phyloP scores from a whole-genome alignment of 495 filamentous ascomycete species.

The Chaetomium tenue region DNA sequence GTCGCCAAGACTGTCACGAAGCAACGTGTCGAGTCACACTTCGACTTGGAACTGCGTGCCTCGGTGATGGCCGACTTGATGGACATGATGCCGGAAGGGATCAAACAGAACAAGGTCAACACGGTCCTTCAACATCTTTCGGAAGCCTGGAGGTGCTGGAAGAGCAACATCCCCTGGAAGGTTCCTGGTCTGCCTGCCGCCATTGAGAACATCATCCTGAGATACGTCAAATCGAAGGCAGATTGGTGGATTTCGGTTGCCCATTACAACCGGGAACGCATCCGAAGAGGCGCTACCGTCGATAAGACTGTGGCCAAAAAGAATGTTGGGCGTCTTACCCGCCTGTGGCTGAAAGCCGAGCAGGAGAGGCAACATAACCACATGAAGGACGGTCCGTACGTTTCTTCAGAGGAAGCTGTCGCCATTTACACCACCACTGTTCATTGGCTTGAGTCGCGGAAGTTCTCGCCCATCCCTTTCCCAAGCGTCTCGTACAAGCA shows the following conservation, averaged over 20 bases:
- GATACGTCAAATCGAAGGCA: conserved; percentile 98
- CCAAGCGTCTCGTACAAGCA: conserved; percentile 99
- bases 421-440: conserved; percentile 99
- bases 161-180: conserved; percentile 99
- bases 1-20: conserved; percentile 99
- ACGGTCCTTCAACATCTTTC: conserved; percentile 96
- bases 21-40: conserved; percentile 98
- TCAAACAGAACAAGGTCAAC: conserved; percentile 99
- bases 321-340: conserved; percentile 91
- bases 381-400: conserved; percentile 98
- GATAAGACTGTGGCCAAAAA: conserved; percentile 99
- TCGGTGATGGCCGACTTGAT: conserved; percentile 99
- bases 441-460: conserved; percentile 97
- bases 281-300: conserved; percentile 91
- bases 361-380: conserved; percentile 99
- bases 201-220: conserved; percentile 96
- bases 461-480: conserved; percentile 98
- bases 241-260: conserved; percentile 99
- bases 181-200: conserved; percentile 93
- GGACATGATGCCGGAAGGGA: conserved; percentile 99
- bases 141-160: conserved; percentile 99
- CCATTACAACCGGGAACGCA: conserved; percentile 97
- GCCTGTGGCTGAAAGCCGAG: conserved; percentile 97
- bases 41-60: conserved; percentile 94
- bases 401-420: conserved; percentile 96